A percentile compares a stretch with the other conserved stretches of the same genome.
Evolutionary conservation across 2,329 filamentous ascomycete species (phyloP).

Genomic region (Cladophialophora bantiana): DNA sequence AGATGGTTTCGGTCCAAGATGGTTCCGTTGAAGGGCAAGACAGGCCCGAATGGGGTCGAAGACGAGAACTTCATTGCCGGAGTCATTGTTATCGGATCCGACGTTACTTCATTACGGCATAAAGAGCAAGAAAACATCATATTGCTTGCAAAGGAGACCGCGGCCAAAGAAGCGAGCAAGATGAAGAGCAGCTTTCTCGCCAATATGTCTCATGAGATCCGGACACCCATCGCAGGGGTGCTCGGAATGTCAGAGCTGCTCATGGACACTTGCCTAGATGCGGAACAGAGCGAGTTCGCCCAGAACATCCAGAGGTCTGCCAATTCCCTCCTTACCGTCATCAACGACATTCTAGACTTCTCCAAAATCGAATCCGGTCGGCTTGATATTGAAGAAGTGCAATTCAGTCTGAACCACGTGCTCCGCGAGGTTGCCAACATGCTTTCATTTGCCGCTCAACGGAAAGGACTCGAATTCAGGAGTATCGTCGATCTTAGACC

Average conservation of each 20-base stretch:
- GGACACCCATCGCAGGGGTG: constrained; percentile 79
- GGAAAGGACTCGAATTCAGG: constrained; percentile 74
- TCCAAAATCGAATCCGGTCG: constrained; percentile 81
- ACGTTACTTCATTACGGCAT: constrained; percentile 74
- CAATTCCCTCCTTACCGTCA: constrained; percentile 77
- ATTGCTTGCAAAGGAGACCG: constrained; percentile 75
- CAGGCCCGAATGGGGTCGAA: constrained; percentile 60
- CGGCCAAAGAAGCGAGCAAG: constrained; percentile 79
- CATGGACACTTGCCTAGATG: constrained; percentile 69
- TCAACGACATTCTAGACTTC: constrained; percentile 84
- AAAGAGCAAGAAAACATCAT: constrained; percentile 73
- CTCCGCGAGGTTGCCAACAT: constrained; percentile 79
- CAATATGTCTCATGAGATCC: constrained; percentile 82
- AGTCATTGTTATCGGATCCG: constrained; percentile 80
- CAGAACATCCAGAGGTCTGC: constrained; percentile 81
- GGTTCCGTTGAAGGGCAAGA: constrained; percentile 68
- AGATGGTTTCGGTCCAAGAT: constrained; percentile 76
- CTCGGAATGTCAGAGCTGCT: constrained; percentile 81
- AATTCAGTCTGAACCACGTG: constrained; percentile 76
- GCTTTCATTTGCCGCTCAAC: constrained; percentile 77
- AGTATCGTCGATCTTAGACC: constrained; percentile 69
- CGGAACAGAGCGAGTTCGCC: constrained; percentile 76
- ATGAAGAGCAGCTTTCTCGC: constrained; percentile 81
- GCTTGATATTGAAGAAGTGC: constrained; percentile 79
- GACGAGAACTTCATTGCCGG: constrained; percentile 67